Conservation (phyloP, 2,329 filamentous ascomycete species). For the Bipolaris victoriae region DNA sequence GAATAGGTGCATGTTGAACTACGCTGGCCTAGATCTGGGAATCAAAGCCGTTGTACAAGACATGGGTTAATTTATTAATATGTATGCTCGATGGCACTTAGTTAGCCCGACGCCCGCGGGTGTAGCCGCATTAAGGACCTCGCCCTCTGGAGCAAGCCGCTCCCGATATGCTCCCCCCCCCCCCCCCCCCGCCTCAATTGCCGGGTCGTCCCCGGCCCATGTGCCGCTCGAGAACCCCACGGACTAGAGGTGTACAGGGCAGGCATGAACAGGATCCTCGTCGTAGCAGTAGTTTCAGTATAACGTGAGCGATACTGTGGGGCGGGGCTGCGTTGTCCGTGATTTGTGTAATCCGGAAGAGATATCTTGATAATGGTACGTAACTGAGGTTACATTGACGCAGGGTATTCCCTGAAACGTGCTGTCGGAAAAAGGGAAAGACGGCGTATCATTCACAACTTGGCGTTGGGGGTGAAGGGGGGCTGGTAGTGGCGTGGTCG, state of each 20-base stretch:
- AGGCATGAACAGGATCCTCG: neutral
- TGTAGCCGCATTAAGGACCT: conserved; percentile 3
- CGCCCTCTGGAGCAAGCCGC: conserved; percentile 1
- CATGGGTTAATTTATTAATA: neutral
- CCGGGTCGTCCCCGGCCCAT: neutral
- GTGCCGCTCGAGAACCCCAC: neutral
- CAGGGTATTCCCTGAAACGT: neutral
- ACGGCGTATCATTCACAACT: neutral
- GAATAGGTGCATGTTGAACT: neutral
- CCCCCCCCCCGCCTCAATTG: neutral
- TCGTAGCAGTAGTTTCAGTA: neutral
- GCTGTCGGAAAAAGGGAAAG: neutral
- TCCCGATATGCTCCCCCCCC: neutral
- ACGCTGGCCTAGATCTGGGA: conserved; percentile 1
- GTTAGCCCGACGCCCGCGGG: neutral
- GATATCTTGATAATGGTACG: neutral
- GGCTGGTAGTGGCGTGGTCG: neutral
- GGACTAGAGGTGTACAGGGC: neutral
- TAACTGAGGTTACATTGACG: conserved; percentile 3
- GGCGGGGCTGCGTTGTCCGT: neutral
- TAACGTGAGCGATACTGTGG: neutral
- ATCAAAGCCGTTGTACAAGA: neutral
- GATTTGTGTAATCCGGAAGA: neutral
- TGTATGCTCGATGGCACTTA: neutral
- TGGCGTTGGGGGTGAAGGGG: neutral